Base-by-base conservation (phyloP, 441 rosid species). In the Populus tomentosa region DNA sequence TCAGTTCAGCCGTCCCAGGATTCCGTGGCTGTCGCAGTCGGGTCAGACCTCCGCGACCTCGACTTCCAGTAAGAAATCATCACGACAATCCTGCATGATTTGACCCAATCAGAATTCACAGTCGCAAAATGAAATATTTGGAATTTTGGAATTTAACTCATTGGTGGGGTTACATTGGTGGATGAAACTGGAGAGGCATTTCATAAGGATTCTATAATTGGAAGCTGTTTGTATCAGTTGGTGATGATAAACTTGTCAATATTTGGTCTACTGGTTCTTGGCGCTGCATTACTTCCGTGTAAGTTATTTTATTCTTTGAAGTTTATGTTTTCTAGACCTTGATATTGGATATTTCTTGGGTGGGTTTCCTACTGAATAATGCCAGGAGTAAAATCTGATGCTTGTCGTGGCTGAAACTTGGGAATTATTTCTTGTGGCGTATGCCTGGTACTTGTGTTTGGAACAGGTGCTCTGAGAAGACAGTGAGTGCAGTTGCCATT, bases 211-310 rank as follows among this genome's bases (percentile, higher is more conserved):
- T 94, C 98, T 35, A 88, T 94, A 61, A 88, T 28, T 28, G 97
- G 75, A 88, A 88, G 84, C 88, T 92, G 36, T 86, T 94, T 64
- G 90, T 89, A n/a, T 92, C 99, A 70, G 92, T 94, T 6, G 97
- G 97, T 5, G 97, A 94, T 82, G 97, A 94, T 82, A 95, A 91
- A 75, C 87, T 88, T 69, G 92, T 94, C 73, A 94, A 92, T 89
- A 84, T 92, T 80, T 92, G 98, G 98, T 90, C 92, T 70, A 69
- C 90, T 2, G 87, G 82, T 10, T 86, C 92, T 66, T 92, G 98
- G 97, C 82, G 24, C 59, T 92, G 97, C 80, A 84, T 86, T 66
- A 40, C 78, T 73, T 81, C 94, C 0, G 85, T 88, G 97, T 91
- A 82, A 84, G 92, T 88, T 70, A n/a, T 78, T 0, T 21, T 26